A percentile compares a stretch with the other conserved stretches of the same genome.
Conservation (phyloP, 2,329 filamentous ascomycete species). For the Cadophora gregata region DNA sequence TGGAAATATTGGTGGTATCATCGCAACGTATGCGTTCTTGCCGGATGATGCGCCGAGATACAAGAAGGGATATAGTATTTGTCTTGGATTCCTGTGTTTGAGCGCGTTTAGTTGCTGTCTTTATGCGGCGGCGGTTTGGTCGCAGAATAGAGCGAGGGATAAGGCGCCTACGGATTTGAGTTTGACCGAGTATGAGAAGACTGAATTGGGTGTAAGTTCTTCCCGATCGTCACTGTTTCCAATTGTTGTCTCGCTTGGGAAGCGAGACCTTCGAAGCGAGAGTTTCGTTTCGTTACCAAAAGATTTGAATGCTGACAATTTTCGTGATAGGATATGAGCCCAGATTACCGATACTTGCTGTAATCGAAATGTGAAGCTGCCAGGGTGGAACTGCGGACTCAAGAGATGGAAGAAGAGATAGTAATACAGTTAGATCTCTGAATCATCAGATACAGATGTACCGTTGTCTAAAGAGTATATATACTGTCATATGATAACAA, state of each 20-base stretch:
- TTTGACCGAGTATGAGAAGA: slow-evolving; percentile 66
- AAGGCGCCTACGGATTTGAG: slow-evolving; percentile 52
- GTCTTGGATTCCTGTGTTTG: slow-evolving; percentile 74
- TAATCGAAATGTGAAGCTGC: slow-evolving; percentile 2
- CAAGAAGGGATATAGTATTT: slow-evolving; percentile 77
- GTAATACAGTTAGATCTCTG: too few species aligned
- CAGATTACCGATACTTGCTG: slow-evolving; percentile 45
- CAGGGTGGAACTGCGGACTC: too few species aligned
- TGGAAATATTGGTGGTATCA: slow-evolving; percentile 80
- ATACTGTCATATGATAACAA: too few species aligned
- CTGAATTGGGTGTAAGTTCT: slow-evolving; percentile 49
- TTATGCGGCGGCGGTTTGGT: slow-evolving; percentile 64
- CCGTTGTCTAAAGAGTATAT: too few species aligned
- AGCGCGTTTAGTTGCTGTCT: slow-evolving; percentile 64
- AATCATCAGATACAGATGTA: too few species aligned
- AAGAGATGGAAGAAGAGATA: neutral
- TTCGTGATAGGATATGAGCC: slow-evolving; percentile 40
- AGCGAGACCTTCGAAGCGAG: neutral
- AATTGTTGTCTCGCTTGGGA: slow-evolving; percentile 1
- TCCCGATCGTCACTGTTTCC: neutral
- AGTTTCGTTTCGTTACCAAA: neutral
- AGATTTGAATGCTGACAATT: slow-evolving; percentile 26
- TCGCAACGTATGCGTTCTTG: slow-evolving; percentile 75
- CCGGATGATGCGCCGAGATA: slow-evolving; percentile 71
- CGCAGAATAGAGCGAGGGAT: slow-evolving; percentile 66